Base-by-base conservation (phyloP, 257 asterid species). In the Solanum ossicruentum region DNA sequence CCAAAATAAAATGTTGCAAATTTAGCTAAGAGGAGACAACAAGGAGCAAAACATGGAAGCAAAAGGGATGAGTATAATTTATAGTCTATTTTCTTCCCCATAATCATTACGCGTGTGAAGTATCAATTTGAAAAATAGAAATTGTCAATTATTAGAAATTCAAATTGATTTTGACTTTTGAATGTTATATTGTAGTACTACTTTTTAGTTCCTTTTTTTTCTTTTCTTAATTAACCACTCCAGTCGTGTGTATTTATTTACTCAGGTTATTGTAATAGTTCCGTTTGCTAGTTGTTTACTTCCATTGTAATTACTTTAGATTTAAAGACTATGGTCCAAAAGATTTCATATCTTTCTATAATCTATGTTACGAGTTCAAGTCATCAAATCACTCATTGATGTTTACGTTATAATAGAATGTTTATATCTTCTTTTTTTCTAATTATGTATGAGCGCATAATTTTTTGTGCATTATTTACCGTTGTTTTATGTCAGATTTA, bases 241-340 rank as follows among this genome's bases (percentile, higher is more conserved):
- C 32, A 10, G 21, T 15, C 63, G 63, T 51, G 82, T 84, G 86
- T 70, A 84, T 70, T 52, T 83, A 82, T 69, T 67, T 67, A 67
- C 75, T 67, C n/a, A 32, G 49, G 72, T 61, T 36, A 69, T 36
- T 69, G 86, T 84, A 71, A 69, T 84, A 54, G 82, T 71, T 84
- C 71, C 41, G 86, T 84, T 84, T 71, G 86, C 79, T 70, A 70
- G 79, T 71, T 78, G 55, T 71, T 84, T 71, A 71, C 82, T 71
- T 71, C 16, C 7, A 9, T 36, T 69, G 70, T 84, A 55, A 84
- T 84, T 84, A 69, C 56, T 45, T 66, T 51, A 51, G 80, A 66
- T 49, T 8, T 11, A 18, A 83, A 60, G 79, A 63, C 69, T 89
- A 88, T 84, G 58, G 23, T 20, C 11, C 71, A 87, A 77, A 26